A percentile compares a stretch with the other conserved stretches of the same genome.
Conservation (phyloP, 2,329 filamentous ascomycete species). For the Verticillium tricorpus region DNA sequence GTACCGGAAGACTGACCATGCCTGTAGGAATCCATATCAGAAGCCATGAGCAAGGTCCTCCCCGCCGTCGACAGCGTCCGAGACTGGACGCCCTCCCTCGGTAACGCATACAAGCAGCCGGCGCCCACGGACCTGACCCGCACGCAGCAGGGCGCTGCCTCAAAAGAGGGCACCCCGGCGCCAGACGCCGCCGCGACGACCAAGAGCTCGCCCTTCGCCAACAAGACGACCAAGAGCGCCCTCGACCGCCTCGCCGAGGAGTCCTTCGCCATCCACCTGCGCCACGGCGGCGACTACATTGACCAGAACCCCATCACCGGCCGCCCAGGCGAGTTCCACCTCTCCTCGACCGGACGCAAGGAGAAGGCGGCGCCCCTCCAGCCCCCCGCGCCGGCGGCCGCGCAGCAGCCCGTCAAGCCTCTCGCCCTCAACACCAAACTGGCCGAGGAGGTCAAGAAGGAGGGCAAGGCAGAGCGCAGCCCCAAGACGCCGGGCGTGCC, state of each 20-base stretch:
- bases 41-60: constrained; percentile 48
- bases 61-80: constrained; percentile 45
- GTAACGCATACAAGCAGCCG: constrained; percentile 45
- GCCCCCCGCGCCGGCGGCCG: constrained; percentile 3
- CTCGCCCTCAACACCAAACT: constrained; percentile 34
- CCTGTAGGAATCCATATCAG: constrained; percentile 11
- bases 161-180: constrained; percentile 43
- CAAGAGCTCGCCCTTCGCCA: constrained; percentile 22
- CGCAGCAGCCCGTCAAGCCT: constrained; percentile 14
- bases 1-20: neutral
- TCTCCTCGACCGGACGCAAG: constrained; percentile 57
- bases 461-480: constrained; percentile 40
- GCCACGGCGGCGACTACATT: constrained; percentile 60
- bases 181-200: constrained; percentile 28
- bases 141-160: constrained; percentile 20
- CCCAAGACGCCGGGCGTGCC: constrained; percentile 34
- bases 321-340: constrained; percentile 60
- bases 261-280: constrained; percentile 52
- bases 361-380: constrained; percentile 22
- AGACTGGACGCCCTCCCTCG: constrained; percentile 50
- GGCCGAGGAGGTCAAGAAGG: constrained; percentile 36
- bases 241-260: constrained; percentile 50
- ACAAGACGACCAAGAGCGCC: constrained; percentile 33
- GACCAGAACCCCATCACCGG: constrained; percentile 66
- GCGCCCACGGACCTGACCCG: constrained; percentile 16